Base-by-base conservation (phyloP, 371 early-diverging fungal species). In the Smittium culicis region DNA sequence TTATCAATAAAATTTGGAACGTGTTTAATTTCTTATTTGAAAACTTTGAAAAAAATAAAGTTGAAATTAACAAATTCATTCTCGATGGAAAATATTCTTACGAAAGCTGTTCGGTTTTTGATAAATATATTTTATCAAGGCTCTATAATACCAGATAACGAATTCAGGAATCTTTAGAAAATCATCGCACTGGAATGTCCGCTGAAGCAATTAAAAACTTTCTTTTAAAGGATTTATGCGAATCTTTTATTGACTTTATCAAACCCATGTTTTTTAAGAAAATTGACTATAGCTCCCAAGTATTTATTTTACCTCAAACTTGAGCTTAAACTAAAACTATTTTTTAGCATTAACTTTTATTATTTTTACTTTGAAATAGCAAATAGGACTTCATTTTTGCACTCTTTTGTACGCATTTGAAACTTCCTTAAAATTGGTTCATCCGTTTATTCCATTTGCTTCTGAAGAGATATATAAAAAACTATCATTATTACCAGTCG, bases 1-100 rank as follows among this genome's bases (percentile, higher is more conserved):
- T 98, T 72, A 93, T 95, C 75, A 99, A 99, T 79, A 99, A 99
- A 79, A 78, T 99, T 20, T 99, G 98, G 97, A 98, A 99, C 75
- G 83, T 94, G 2, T 87, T 89, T 66, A 85, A 82, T 54, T 92
- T 92, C 73, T 86, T 87, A 35, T 76, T 83, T 58, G 80, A 80
- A 69, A 86, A 86, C 66, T 76, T 87, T 5, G 79, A 77, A 30
- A 59, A 62, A 59, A 70, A 60, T 67, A 27, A 24, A 66, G 14
- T 28, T 17, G 17, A 31, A 66, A 29, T 32, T 66, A 66, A 16
- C 5, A 32, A 58, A 17, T 34, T 45, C 16, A 55, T 30, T 17
- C n/a, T 17, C 27, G 34, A 33, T 25, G 31, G 27, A 8, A 11
- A 54, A 29, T 59, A 28, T 54, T 8, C 63, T 55, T 30, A 31